These are phyloP conservation scores for Penicillium soppii DNA, from an alignment of 495 filamentous ascomycete genomes.

Conservation along the genomic window DNA sequence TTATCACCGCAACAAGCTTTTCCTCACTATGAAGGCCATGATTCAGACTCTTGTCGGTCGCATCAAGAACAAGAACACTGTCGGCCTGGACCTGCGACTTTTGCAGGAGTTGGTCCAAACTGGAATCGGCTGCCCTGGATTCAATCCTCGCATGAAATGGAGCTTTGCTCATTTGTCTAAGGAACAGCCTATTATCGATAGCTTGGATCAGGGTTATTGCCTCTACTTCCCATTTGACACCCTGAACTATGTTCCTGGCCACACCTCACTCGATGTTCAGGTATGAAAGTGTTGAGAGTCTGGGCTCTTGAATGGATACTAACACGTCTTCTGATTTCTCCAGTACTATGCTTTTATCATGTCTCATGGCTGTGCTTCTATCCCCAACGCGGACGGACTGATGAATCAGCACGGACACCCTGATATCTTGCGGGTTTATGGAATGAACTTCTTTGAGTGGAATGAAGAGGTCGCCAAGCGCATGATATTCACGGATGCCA, in stretches of 20 bases:
- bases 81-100: conserved; percentile 53
- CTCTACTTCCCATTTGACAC: conserved; percentile 24
- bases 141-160: conserved; percentile 57
- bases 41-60: conserved; percentile 44
- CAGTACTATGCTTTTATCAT: conserved; percentile 12
- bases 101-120: conserved; percentile 57
- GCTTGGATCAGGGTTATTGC: conserved; percentile 14
- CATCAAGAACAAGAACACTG: conserved; percentile 24
- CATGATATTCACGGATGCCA: neutral
- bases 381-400: neutral
- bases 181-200: conserved; percentile 14
- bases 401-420: neutral
- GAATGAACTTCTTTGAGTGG: conserved; percentile 10
- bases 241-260: conserved; percentile 5
- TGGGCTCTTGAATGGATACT: neutral
- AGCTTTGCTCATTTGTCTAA: conserved; percentile 23
- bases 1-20: conserved; percentile 58
- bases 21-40: conserved; percentile 26
- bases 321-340: neutral
- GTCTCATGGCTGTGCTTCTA: neutral
- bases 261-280: neutral
- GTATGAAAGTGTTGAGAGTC: neutral
- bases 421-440: neutral
- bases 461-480: neutral
- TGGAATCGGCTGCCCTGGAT: conserved; percentile 61